These are phyloP conservation scores for Asparagopsis taxiformis DNA, from an alignment of 31 red algal genomes.

Conservation along the genomic window DNA sequence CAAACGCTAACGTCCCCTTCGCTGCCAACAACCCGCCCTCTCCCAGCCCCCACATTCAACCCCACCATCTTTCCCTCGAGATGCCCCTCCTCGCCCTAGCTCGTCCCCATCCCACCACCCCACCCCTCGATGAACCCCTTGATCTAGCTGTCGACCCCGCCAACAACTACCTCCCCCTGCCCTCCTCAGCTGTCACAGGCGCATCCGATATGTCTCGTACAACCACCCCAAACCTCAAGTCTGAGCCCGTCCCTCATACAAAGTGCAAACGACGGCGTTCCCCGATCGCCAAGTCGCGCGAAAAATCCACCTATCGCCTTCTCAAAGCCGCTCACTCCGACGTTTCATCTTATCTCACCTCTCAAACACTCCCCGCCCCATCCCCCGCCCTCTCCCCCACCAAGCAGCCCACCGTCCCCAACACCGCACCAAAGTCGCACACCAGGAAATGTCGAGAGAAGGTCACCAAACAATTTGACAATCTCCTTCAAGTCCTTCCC, in stretches of 20 bases:
- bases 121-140: too few relatives aligned
- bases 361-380: neutral
- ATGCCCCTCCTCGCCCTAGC: conserved; percentile 40
- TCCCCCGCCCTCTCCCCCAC: neutral
- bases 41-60: neutral
- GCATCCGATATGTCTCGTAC: neutral
- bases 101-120: too few relatives aligned
- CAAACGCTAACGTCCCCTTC: too few relatives aligned
- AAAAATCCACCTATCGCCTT: too few relatives aligned
- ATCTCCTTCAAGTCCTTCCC: conserved; percentile 49
- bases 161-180: neutral
- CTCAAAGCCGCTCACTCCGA: conserved; percentile 17
- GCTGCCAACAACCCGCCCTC: too few relatives aligned
- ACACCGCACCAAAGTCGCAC: conserved; percentile 49
- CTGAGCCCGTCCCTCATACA: too few relatives aligned
- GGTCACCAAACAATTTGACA: conserved; percentile 49
- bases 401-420: too few relatives aligned
- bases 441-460: conserved; percentile 66
- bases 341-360: neutral
- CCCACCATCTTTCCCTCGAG: conserved; percentile 14
- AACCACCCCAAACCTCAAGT: conserved; percentile 1
- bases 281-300: too few relatives aligned
- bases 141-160: neutral
- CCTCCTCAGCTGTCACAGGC: conserved; percentile 10
- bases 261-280: too few relatives aligned